A percentile compares a stretch with the other conserved stretches of the same genome.
Evolutionary conservation across 1,139 yeast genomes (phyloP).

Genomic region (Debaryomyces psychrophilus): DNA sequence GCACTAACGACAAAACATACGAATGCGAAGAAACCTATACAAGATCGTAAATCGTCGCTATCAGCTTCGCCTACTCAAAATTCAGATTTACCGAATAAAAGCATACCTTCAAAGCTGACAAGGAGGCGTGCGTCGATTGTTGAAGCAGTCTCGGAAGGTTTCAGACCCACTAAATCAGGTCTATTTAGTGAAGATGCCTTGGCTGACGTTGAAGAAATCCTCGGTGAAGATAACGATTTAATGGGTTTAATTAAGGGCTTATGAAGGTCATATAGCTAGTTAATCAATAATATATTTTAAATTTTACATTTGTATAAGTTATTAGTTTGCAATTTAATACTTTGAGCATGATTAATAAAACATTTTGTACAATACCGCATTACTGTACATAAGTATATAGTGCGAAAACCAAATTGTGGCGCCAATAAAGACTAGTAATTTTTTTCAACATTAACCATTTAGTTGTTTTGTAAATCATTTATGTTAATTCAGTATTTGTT

Average conservation of each 20-base stretch:
- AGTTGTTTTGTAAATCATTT: neutral
- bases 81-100: neutral
- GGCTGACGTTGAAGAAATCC: conserved; percentile 67
- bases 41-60: conserved; percentile 4
- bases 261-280: conserved; percentile 15
- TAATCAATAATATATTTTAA: neutral
- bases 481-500: neutral
- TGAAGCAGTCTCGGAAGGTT: conserved; percentile 77
- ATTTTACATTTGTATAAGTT: neutral
- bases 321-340: neutral
- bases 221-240: conserved; percentile 51
- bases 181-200: conserved; percentile 72
- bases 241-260: conserved; percentile 51
- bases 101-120: conserved; percentile 30
- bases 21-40: conserved; percentile 2
- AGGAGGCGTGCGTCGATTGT: conserved; percentile 63
- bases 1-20: neutral
- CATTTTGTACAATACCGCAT: neutral
- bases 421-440: neutral
- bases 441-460: conserved; percentile 2
- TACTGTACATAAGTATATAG: neutral
- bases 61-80: neutral
- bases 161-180: conserved; percentile 73
- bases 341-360: neutral
- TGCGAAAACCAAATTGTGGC: neutral